Percentiles rank a stretch among this genome's conserved stretches.
Evolutionary conservation across 768 basidiomycete species (phyloP).

Genomic region (Suillus clintonianus): DNA sequence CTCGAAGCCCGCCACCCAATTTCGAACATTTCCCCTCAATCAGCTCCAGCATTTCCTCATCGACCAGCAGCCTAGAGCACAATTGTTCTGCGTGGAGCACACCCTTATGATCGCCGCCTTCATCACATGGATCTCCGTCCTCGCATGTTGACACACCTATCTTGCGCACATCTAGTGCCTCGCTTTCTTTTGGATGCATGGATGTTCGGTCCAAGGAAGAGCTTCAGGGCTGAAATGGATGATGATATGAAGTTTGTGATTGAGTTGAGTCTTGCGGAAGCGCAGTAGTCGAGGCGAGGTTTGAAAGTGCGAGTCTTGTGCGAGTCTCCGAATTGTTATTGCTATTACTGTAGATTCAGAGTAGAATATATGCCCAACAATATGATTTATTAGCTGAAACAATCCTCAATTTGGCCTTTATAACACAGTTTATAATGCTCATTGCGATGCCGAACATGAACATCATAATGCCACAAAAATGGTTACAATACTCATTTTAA

Average conservation of each 20-base stretch:
- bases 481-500: not conserved
- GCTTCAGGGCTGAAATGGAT: constrained; percentile 47
- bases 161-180: constrained; percentile 13
- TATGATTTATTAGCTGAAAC: not conserved
- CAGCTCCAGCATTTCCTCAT: constrained; percentile 30
- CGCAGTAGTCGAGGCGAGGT: constrained; percentile 11
- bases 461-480: not conserved
- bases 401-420: not conserved
- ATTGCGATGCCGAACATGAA: not conserved
- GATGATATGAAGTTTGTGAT: constrained; percentile 67
- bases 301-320: not conserved
- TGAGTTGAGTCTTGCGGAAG: constrained; percentile 69
- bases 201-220: constrained; percentile 4
- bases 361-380: not conserved
- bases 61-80: constrained; percentile 15
- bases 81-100: constrained; percentile 41
- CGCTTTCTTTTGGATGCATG: constrained; percentile 16
- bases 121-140: constrained; percentile 16
- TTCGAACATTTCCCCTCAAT: constrained; percentile 37
- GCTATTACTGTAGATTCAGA: not conserved
- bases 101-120: constrained; percentile 30
- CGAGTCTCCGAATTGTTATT: not conserved
- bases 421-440: not conserved
- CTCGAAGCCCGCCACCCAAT: constrained; percentile 16
- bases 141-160: constrained; percentile 14